These are phyloP conservation scores for Diaporthe sp. DNA, from an alignment of 2,329 filamentous ascomycete genomes.

Conservation along the genomic window DNA sequence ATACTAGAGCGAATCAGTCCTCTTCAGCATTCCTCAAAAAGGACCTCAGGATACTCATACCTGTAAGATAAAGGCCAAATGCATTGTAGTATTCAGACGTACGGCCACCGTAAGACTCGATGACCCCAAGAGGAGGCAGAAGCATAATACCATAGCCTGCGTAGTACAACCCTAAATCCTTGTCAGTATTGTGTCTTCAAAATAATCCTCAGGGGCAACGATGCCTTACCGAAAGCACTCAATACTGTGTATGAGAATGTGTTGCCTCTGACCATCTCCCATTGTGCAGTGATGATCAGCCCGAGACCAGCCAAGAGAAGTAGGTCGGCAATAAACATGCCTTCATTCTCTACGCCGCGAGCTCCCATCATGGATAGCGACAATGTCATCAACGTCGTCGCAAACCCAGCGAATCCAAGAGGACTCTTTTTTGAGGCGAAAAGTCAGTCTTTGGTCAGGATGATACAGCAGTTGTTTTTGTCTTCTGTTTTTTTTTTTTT, in stretches of 20 bases:
- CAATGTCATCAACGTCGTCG: background rate
- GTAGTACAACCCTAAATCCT: background rate
- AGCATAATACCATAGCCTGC: conserved; percentile 1
- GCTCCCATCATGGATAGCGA: background rate
- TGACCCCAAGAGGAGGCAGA: background rate
- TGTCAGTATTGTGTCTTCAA: background rate
- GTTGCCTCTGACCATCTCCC: conserved; percentile 1
- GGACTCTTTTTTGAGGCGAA: background rate
- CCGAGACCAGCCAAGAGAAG: background rate
- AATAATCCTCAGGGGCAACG: too few relatives aligned
- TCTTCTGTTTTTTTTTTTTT: too few relatives aligned
- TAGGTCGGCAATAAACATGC: background rate
- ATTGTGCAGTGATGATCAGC: background rate
- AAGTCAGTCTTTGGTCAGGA: background rate
- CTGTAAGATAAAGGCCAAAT: background rate
- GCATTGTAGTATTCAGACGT: conserved; percentile 13
- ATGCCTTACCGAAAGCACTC: background rate
- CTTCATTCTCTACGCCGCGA: background rate
- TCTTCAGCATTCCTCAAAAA: background rate
- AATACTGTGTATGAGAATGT: background rate
- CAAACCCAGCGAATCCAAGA: background rate
- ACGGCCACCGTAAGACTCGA: background rate
- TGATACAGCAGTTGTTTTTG: too few relatives aligned
- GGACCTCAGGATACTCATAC: background rate
- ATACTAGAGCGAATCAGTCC: background rate